Conservation (phyloP, 306 rosid species). For the Delonix regia region DNA sequence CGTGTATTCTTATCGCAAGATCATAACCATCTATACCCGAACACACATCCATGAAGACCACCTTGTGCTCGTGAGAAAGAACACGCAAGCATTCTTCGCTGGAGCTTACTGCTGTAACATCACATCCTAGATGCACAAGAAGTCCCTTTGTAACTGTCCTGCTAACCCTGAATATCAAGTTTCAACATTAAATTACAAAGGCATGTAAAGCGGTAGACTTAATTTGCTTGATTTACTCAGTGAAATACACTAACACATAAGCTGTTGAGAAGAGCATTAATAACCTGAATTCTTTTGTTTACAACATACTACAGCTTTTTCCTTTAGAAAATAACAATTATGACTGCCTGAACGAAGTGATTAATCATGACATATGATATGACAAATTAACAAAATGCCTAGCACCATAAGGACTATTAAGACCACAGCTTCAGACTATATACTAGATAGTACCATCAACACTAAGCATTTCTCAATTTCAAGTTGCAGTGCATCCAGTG, state of each 20-base stretch:
- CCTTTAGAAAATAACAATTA: neutral
- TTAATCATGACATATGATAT: neutral
- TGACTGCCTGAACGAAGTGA: neutral
- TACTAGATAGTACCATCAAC: neutral
- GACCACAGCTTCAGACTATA: neutral
- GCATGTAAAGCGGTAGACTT: neutral
- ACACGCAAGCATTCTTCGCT: constrained; percentile 67
- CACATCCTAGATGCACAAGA: constrained; percentile 84
- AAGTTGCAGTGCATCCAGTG: neutral
- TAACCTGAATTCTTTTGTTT: neutral
- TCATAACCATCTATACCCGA: constrained; percentile 71
- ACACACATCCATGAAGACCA: constrained; percentile 83
- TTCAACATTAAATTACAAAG: constrained; percentile 18
- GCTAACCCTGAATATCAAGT: constrained; percentile 76
- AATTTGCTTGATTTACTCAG: constrained; percentile 1
- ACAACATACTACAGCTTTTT: neutral
- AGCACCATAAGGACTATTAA: neutral
- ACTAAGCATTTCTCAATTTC: neutral
- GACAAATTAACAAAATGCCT: neutral
- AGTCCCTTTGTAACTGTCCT: constrained; percentile 85
- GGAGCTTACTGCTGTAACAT: constrained; percentile 69
- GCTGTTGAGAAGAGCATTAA: neutral
- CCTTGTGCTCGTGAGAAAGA: constrained; percentile 69
- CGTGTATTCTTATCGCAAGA: constrained; percentile 59
- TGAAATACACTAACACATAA: neutral